Evolutionary conservation across 2,329 filamentous ascomycete species (phyloP), one percentile per base, ranked within the genome.

Genomic region (Microcyclospora pomicola): DNA sequence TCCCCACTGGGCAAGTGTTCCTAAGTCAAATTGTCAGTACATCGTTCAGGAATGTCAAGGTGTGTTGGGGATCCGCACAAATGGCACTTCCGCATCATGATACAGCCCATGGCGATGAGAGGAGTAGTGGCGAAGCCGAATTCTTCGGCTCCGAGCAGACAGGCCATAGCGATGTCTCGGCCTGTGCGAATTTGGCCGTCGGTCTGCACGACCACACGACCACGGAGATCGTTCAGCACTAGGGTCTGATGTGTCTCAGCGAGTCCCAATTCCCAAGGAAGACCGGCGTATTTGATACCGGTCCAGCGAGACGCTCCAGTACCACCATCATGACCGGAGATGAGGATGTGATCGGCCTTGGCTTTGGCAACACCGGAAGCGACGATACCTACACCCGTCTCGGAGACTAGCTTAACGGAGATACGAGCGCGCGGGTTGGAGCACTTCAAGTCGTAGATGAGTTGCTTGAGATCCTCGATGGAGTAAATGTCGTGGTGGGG

Each of bases 401-500:
- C 88, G 30, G 88, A 95, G 12, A 96, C 88, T 32, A 96, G 82
- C 72, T 96, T 96, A 59, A 96, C 88, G 6, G 88, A 96, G 15
- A 96, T 80, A 52, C 88, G 77, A 39, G 88, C 78, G 47, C 88
- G 80, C 41, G 88, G 88, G 63, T 91, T 94, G 15, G 87, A 85
- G 67, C 87, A 95, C 68, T 96, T 96, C 39, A 95, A 69, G 63
- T 96, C 88, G 64, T 96, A 96, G 52, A 96, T 95, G 51, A 96
- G 69, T 62, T 96, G 88, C 69, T 96, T 96, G 42, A 96, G 63
- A 71, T 96, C 88, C 63, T 96, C 88, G 49, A 96, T 96, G 36
- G 85, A 93, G 72, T 96, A 96, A 50, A 96, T 95, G 57, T 96
- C 88, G 71, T 96, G 88, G 60, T 96, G 88, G 31, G 88, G 88